phyloP scores from a whole-genome alignment of 192 early-diverging fungal genomes.

The Paraglomus brasilianum region DNA sequence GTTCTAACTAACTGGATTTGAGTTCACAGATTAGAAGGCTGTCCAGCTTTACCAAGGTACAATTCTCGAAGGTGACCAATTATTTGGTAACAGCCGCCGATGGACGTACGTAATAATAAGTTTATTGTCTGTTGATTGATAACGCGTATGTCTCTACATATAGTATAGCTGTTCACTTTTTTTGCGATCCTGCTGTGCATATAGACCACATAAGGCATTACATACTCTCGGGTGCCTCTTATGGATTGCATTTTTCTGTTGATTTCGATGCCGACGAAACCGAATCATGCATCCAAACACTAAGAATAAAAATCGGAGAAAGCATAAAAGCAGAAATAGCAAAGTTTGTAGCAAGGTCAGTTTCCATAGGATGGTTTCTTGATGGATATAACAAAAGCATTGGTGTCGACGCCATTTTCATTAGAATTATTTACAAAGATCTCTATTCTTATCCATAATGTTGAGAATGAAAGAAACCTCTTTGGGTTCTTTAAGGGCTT shows the following conservation, averaged over 20 bases:
- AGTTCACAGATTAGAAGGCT: too few relatives aligned
- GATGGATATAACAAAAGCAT: too few relatives aligned
- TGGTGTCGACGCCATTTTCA: not conserved
- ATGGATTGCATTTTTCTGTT: slow-evolving; percentile 1
- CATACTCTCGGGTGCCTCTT: not conserved
- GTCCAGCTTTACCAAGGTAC: too few relatives aligned
- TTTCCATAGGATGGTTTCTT: not conserved
- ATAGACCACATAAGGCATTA: slow-evolving; percentile 5
- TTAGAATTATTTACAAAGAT: not conserved
- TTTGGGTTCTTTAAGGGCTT: slow-evolving; percentile 14
- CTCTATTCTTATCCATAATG: not conserved
- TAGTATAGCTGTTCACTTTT: too few relatives aligned
- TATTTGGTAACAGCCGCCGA: too few relatives aligned
- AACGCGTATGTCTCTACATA: too few relatives aligned
- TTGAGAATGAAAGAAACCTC: not conserved
- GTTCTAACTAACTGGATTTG: too few relatives aligned
- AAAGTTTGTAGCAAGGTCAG: slow-evolving; percentile 17
- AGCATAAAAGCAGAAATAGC: not conserved
- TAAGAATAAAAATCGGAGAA: slow-evolving; percentile 1
- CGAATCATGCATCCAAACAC: not conserved
- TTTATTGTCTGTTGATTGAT: too few relatives aligned
- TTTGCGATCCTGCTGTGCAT: too few relatives aligned
- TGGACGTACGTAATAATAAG: too few relatives aligned
- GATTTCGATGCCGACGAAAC: slow-evolving; percentile 8
- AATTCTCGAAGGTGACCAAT: too few relatives aligned